These are phyloP conservation scores for Ascochyta viciae-villosae DNA, from an alignment of 2,329 filamentous ascomycete species.

Conservation along the genomic window DNA sequence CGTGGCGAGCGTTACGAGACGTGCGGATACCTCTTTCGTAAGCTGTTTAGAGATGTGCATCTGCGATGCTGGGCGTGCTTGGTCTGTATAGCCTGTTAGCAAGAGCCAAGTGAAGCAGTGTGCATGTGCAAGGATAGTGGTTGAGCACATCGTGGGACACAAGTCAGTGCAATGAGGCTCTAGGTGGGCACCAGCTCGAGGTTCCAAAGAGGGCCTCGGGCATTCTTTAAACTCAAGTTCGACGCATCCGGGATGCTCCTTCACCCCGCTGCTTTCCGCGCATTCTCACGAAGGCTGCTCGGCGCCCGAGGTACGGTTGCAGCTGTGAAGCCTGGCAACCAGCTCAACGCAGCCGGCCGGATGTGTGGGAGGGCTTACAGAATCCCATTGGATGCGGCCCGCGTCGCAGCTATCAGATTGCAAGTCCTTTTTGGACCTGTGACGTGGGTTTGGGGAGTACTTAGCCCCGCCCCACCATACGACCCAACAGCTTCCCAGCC, in stretches of 20 bases:
- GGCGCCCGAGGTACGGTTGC: slow-evolving; percentile 40
- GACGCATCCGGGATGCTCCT: slow-evolving; percentile 18
- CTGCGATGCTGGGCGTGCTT: slow-evolving; percentile 26
- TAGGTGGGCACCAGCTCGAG: slow-evolving; percentile 11
- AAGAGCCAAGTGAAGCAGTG: slow-evolving; percentile 27
- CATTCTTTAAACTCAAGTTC: slow-evolving; percentile 22
- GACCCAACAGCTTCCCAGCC: slow-evolving; percentile 35
- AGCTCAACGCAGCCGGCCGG: slow-evolving; percentile 41
- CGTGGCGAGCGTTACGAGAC: slow-evolving; percentile 32
- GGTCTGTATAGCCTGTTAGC: slow-evolving; percentile 18
- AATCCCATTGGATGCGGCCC: slow-evolving; percentile 40
- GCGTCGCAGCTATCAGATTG: slow-evolving; percentile 40
- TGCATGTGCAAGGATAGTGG: slow-evolving; percentile 29
- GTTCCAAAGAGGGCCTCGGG: slow-evolving; percentile 17
- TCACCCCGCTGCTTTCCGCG: slow-evolving; percentile 36
- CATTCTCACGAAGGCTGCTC: slow-evolving; percentile 24
- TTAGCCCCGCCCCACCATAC: slow-evolving; percentile 40
- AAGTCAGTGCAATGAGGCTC: slow-evolving; percentile 17
- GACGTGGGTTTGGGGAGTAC: slow-evolving; percentile 36
- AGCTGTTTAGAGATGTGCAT: slow-evolving; percentile 28
- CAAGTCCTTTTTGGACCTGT: slow-evolving; percentile 26
- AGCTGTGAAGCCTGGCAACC: slow-evolving; percentile 20
- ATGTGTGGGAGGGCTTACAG: slow-evolving; percentile 35
- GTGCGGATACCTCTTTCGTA: slow-evolving; percentile 35
- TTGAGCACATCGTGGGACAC: slow-evolving; percentile 12